These are phyloP conservation scores for Heliamphora exappendiculata DNA, from an alignment of 148 eudicot genomes.

Conservation along the genomic window DNA sequence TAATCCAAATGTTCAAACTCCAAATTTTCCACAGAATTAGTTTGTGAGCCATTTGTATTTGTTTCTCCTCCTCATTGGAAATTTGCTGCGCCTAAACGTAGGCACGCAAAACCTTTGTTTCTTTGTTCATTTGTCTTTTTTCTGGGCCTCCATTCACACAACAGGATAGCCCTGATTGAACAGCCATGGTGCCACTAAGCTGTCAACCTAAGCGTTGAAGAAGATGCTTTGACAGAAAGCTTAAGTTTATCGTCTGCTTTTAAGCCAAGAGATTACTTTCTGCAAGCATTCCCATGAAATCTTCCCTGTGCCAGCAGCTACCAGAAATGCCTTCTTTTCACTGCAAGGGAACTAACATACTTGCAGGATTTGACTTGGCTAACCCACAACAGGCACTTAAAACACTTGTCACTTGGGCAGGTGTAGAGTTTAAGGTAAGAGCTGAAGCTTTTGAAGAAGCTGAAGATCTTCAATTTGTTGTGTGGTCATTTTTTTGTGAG, in stretches of 20 bases:
- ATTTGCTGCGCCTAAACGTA: too few relatives aligned
- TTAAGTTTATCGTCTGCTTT: not conserved
- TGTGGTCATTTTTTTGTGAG: not conserved
- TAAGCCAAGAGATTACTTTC: not conserved
- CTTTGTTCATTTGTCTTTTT: too few relatives aligned
- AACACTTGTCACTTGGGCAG: too few relatives aligned
- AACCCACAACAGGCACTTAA: not conserved
- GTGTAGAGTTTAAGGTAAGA: not conserved
- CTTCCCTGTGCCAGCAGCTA: too few relatives aligned
- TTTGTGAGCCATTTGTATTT: too few relatives aligned
- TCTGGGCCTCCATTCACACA: too few relatives aligned
- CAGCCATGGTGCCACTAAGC: not conserved
- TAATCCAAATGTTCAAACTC: too few relatives aligned
- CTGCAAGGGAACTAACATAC: not conserved
- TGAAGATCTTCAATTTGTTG: not conserved
- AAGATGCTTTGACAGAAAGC: not conserved
- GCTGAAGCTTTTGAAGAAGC: too few relatives aligned
- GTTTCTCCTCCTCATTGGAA: too few relatives aligned
- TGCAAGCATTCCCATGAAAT: not conserved
- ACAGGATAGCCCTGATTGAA: too few relatives aligned
- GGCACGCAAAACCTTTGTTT: too few relatives aligned
- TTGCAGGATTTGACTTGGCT: not conserved
- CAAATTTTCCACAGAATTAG: too few relatives aligned
- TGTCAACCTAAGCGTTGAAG: not conserved
- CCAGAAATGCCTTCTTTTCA: not conserved